These are phyloP conservation scores for Pseudoperonospora humuli DNA, from an alignment of 352 stramenopile species.

Conservation along the genomic window DNA sequence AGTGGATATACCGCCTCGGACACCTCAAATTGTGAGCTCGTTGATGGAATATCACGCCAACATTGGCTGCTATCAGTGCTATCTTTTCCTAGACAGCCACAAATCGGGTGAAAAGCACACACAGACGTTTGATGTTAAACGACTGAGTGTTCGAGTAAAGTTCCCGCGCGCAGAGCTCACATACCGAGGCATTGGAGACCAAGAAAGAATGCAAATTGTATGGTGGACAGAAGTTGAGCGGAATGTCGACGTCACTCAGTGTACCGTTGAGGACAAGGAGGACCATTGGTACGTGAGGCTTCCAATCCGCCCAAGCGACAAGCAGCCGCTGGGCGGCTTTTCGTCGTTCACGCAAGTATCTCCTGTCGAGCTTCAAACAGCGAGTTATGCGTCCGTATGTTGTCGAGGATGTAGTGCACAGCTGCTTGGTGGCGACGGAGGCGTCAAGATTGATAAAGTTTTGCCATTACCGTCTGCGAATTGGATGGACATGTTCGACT, in stretches of 20 bases:
- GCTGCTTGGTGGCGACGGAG: slow-evolving; percentile 1
- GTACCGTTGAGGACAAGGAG: slow-evolving; percentile 26
- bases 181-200: background rate
- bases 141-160: slow-evolving; percentile 27
- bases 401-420: slow-evolving; percentile 37
- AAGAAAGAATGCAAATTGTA: slow-evolving; percentile 9
- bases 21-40: slow-evolving; percentile 21
- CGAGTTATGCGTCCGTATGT: slow-evolving; percentile 33
- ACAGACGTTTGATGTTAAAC: slow-evolving; percentile 12
- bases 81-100: slow-evolving; percentile 26
- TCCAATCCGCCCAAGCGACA: slow-evolving; percentile 39
- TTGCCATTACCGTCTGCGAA: slow-evolving; percentile 69
- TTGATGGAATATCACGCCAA: slow-evolving; percentile 75
- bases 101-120: slow-evolving; percentile 1
- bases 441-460: slow-evolving; percentile 37
- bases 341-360: slow-evolving; percentile 51
- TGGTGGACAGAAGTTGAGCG: slow-evolving; percentile 54
- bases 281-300: slow-evolving; percentile 68
- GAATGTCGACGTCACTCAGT: slow-evolving; percentile 38
- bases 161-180: slow-evolving; percentile 34
- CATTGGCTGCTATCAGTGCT: slow-evolving; percentile 78
- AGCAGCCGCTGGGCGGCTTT: slow-evolving; percentile 40
- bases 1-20: background rate
- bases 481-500: slow-evolving; percentile 86
- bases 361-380: slow-evolving; percentile 28